These are phyloP conservation scores for Trypanosoma lewisi DNA, from an alignment of 208 protist genomes.

Conservation along the genomic window DNA sequence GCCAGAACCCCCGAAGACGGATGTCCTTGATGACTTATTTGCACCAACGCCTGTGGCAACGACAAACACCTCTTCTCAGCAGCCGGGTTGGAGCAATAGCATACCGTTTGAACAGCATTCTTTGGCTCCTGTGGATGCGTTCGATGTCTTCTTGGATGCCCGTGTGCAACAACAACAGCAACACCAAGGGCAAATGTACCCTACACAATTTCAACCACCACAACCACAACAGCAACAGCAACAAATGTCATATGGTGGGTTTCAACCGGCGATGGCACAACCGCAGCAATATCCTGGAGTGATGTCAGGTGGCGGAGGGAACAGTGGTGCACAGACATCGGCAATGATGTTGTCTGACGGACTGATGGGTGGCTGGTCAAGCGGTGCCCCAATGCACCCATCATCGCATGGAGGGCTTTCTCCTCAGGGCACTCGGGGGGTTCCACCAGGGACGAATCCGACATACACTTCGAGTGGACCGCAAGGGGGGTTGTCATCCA, in stretches of 20 bases:
- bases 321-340: background rate
- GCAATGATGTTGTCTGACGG: slow-evolving; percentile 1
- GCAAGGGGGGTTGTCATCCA: background rate
- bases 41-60: slow-evolving; percentile 28
- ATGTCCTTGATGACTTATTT: slow-evolving; percentile 78
- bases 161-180: slow-evolving; percentile 29
- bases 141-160: slow-evolving; percentile 53
- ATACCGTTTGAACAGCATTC: slow-evolving; percentile 14
- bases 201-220: slow-evolving; percentile 1
- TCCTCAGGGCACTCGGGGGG: background rate
- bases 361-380: slow-evolving; percentile 6
- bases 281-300: slow-evolving; percentile 27
- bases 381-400: slow-evolving; percentile 5
- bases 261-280: background rate
- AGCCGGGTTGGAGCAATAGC: slow-evolving; percentile 1
- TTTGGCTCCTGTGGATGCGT: slow-evolving; percentile 37
- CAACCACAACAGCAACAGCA: slow-evolving; percentile 16
- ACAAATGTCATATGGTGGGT: slow-evolving; percentile 5
- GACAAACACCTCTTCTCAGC: background rate
- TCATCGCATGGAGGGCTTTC: background rate
- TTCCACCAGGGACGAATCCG: background rate
- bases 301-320: slow-evolving; percentile 17
- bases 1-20: slow-evolving; percentile 29
- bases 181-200: background rate
- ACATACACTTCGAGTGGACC: background rate